A percentile compares a stretch with the other conserved stretches of the same genome.
Conservation (phyloP, 371 early-diverging fungal species). For the Syncephalastrum monosporum region DNA sequence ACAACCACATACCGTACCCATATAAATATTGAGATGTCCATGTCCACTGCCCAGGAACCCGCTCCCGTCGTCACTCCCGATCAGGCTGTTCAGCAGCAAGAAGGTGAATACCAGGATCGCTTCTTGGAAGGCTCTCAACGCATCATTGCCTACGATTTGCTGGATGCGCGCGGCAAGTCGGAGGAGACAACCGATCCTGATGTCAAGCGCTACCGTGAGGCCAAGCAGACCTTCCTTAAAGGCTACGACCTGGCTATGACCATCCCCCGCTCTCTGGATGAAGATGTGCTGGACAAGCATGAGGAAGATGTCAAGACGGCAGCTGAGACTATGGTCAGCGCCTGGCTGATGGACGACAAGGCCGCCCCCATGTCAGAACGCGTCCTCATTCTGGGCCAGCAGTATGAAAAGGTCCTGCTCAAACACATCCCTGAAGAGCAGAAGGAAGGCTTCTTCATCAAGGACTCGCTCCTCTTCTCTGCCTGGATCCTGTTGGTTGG, state of each 20-base stretch:
- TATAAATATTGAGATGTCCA: too few relatives aligned
- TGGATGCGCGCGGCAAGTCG: slow-evolving; percentile 55
- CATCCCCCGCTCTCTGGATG: slow-evolving; percentile 59
- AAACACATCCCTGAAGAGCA: slow-evolving; percentile 50
- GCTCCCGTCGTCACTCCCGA: too few relatives aligned
- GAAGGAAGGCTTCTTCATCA: slow-evolving; percentile 52
- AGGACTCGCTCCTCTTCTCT: slow-evolving; percentile 47
- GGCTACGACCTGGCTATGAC: slow-evolving; percentile 59
- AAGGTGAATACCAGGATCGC: slow-evolving; percentile 44
- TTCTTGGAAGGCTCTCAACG: slow-evolving; percentile 50
- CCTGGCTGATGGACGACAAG: slow-evolving; percentile 70
- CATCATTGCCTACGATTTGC: slow-evolving; percentile 61
- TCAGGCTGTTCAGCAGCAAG: slow-evolving; percentile 12
- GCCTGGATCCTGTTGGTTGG: slow-evolving; percentile 67
- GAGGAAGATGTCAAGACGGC: slow-evolving; percentile 61
- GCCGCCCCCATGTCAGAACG: slow-evolving; percentile 67
- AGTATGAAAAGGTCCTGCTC: slow-evolving; percentile 54
- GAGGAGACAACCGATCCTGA: slow-evolving; percentile 61
- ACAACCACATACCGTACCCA: too few relatives aligned
- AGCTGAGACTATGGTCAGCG: slow-evolving; percentile 61
- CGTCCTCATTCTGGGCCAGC: slow-evolving; percentile 59
- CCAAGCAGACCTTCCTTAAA: slow-evolving; percentile 58
- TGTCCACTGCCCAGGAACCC: too few relatives aligned
- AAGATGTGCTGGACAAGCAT: slow-evolving; percentile 52
- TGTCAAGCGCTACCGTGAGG: slow-evolving; percentile 55